These are phyloP conservation scores for Dunaliella primolecta DNA, from an alignment of 139 green algal species.

Conservation along the genomic window DNA sequence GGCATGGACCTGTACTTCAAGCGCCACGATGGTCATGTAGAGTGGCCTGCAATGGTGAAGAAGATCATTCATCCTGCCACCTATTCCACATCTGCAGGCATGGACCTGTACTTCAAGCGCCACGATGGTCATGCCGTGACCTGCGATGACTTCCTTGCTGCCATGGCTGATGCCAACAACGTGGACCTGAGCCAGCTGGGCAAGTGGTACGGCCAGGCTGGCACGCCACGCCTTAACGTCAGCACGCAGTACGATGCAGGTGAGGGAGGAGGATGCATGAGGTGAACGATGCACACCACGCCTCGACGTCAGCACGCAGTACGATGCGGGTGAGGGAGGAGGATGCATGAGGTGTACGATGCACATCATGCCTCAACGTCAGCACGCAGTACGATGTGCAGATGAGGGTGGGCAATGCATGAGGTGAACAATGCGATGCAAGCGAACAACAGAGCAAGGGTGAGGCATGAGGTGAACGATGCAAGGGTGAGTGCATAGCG, in stretches of 20 bases:
- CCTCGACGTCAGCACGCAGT: not conserved
- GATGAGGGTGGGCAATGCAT: not conserved
- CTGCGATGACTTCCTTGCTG: slow-evolving; percentile 95
- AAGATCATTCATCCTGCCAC: no score
- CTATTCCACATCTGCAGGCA: no score
- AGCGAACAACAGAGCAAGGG: not conserved
- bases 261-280: slow-evolving; percentile 35
- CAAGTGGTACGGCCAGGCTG: slow-evolving; percentile 85
- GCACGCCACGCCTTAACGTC: slow-evolving; percentile 65
- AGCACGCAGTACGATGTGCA: not conserved
- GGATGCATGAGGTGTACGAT: slow-evolving; percentile 83
- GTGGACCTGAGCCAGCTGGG: slow-evolving; percentile 67
- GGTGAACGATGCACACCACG: slow-evolving; percentile 86
- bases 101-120: slow-evolving; percentile 97
- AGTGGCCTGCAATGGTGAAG: no score
- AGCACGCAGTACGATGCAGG: not conserved
- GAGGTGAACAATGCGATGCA: slow-evolving; percentile 74
- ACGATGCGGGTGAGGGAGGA: not conserved
- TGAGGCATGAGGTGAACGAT: no score
- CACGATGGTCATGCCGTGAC: slow-evolving; percentile 96
- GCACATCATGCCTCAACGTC: slow-evolving; percentile 64
- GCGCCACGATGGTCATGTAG: slow-evolving; percentile 93
- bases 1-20: slow-evolving; percentile 98
- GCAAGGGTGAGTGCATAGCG: no score
- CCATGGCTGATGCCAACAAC: slow-evolving; percentile 95